Conservation (phyloP, 345 rosid species). For the Mangifera indica region DNA sequence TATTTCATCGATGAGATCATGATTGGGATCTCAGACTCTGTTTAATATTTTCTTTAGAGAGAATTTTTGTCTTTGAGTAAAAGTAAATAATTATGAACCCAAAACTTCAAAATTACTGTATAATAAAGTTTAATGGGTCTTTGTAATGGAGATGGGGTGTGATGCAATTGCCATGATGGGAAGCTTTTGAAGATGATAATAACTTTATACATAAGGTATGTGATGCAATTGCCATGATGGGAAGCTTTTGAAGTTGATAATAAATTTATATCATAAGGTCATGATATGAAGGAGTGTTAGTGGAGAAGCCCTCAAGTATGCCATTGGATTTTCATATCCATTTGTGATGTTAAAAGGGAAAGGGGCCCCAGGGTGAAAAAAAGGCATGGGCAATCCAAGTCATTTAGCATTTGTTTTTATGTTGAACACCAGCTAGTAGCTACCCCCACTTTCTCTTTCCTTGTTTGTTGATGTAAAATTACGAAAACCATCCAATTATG, state of each 20-base stretch:
- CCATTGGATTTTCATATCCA: neutral
- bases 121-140: neutral
- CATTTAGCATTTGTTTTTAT: neutral
- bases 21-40: neutral
- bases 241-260: neutral
- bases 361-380: neutral
- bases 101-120: no score
- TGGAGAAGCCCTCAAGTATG: no score
- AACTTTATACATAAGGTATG: no score
- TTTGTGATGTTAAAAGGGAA: neutral
- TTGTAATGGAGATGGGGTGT: neutral
- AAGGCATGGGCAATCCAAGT: slow-evolving; percentile 6
- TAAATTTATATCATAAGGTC: neutral
- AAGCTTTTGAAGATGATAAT: slow-evolving; percentile 5
- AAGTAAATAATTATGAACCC: no score
- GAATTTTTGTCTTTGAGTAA: no score
- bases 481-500: no score
- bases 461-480: neutral
- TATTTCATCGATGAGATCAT: neutral
- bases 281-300: no score
- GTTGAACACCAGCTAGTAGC: slow-evolving; percentile 4
- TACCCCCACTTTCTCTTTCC: slow-evolving; percentile 19
- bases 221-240: slow-evolving; percentile 15
- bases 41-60: neutral
- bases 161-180: slow-evolving; percentile 13